Evolutionary conservation across 257 asterid genomes (phyloP).

Genomic region (Parsonsia alboflavescens): DNA sequence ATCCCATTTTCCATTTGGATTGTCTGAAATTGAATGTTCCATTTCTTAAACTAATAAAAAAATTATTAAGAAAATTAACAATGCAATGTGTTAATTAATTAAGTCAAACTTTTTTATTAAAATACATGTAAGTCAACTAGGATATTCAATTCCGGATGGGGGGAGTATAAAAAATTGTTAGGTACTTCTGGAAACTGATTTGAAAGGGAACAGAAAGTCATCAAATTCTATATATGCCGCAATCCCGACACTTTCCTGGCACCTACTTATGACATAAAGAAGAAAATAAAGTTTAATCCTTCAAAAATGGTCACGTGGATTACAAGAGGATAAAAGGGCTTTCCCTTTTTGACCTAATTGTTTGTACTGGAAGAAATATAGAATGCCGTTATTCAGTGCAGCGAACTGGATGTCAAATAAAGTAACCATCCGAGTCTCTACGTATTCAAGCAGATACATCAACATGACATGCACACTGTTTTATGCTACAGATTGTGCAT

Average conservation of each 20-base stretch:
- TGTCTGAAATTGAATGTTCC: no score
- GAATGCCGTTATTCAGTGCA: neutral
- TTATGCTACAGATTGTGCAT: no score
- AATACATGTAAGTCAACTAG: no score
- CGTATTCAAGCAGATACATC: neutral
- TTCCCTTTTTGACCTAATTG: no score
- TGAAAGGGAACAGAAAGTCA: neutral
- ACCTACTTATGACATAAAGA: neutral
- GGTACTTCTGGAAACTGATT: neutral
- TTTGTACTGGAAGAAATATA: no score
- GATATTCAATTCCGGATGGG: no score
- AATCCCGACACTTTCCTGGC: neutral
- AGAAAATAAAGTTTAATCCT: neutral
- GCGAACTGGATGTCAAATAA: neutral
- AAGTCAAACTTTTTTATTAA: no score
- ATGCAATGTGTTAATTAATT: no score
- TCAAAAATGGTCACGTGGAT: neutral
- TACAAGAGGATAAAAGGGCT: no score
- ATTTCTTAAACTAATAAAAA: no score
- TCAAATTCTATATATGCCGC: neutral
- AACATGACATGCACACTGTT: neutral
- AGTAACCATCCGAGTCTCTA: neutral
- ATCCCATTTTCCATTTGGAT: no score
- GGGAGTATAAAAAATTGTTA: neutral
- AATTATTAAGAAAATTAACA: no score